Evolutionary conservation across 208 protist species (phyloP).

Genomic region (Wallacemonas sp.): DNA sequence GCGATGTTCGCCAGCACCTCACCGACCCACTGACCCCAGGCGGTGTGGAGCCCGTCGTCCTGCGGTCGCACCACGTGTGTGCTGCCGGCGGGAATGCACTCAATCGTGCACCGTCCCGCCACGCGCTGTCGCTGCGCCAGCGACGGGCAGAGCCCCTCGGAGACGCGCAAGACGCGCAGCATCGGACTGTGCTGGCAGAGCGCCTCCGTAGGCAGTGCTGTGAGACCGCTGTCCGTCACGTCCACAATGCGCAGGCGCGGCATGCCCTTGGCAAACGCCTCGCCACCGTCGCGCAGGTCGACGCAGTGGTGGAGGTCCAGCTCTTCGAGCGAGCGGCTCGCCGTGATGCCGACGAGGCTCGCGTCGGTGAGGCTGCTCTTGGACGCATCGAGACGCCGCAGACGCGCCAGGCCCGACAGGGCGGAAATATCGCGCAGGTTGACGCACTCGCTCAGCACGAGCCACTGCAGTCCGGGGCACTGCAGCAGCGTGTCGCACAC

Average conservation of each 20-base stretch:
- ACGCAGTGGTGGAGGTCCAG: slow-evolving; percentile 30
- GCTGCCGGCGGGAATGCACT: neutral
- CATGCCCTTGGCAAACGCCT: slow-evolving; percentile 10
- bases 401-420: slow-evolving; percentile 20
- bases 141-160: slow-evolving; percentile 13
- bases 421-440: slow-evolving; percentile 25
- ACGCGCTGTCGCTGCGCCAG: neutral
- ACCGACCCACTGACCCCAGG: slow-evolving; percentile 3
- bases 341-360: slow-evolving; percentile 14
- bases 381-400: slow-evolving; percentile 34
- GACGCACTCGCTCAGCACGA: slow-evolving; percentile 27
- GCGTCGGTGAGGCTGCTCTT: slow-evolving; percentile 25
- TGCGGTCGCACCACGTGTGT: neutral
- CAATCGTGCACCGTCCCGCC: slow-evolving; percentile 12
- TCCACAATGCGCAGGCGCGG: slow-evolving; percentile 24
- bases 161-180: slow-evolving; percentile 13
- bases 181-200: slow-evolving; percentile 21
- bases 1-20: slow-evolving; percentile 12
- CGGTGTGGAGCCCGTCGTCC: neutral
- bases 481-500: slow-evolving; percentile 15
- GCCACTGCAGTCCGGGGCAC: slow-evolving; percentile 28
- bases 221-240: slow-evolving; percentile 20
- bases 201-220: neutral
- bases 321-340: slow-evolving; percentile 29
- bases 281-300: slow-evolving; percentile 9